These are phyloP conservation scores for Tulasnella sp. DNA, from an alignment of 768 basidiomycete species.

Conservation along the genomic window DNA sequence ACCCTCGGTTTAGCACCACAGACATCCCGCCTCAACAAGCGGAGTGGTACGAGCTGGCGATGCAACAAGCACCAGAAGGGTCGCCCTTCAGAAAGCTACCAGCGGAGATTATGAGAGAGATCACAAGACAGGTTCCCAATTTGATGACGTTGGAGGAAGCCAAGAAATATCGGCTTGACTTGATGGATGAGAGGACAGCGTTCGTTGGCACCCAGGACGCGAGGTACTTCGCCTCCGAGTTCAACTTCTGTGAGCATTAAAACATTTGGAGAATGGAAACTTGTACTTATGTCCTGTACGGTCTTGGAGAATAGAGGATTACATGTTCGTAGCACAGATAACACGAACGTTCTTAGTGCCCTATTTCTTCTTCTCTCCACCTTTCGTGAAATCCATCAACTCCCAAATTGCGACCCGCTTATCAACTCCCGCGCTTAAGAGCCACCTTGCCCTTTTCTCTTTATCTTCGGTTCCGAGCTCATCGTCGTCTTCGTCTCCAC, in stretches of 20 bases:
- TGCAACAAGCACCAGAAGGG: background rate
- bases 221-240: constrained; percentile 6
- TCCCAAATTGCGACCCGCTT: constrained; percentile 73
- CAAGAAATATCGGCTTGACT: constrained; percentile 5
- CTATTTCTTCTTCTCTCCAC: background rate
- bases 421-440: constrained; percentile 69
- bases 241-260: constrained; percentile 25
- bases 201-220: background rate
- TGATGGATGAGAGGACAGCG: constrained; percentile 31
- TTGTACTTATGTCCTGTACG: background rate
- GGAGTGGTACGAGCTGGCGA: background rate
- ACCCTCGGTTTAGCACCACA: background rate
- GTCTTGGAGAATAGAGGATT: background rate
- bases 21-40: constrained; percentile 28
- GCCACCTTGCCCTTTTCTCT: constrained; percentile 58
- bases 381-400: constrained; percentile 35
- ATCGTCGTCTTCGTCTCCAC: constrained; percentile 52
- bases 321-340: background rate
- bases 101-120: constrained; percentile 2
- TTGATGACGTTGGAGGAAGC: constrained; percentile 27
- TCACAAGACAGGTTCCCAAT: background rate
- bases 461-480: constrained; percentile 54
- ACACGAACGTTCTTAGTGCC: background rate
- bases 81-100: constrained; percentile 14
- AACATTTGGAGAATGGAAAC: background rate